Base-by-base conservation (phyloP, 2,329 filamentous ascomycete genomes). In the Cordyceps fumosorosea region DNA sequence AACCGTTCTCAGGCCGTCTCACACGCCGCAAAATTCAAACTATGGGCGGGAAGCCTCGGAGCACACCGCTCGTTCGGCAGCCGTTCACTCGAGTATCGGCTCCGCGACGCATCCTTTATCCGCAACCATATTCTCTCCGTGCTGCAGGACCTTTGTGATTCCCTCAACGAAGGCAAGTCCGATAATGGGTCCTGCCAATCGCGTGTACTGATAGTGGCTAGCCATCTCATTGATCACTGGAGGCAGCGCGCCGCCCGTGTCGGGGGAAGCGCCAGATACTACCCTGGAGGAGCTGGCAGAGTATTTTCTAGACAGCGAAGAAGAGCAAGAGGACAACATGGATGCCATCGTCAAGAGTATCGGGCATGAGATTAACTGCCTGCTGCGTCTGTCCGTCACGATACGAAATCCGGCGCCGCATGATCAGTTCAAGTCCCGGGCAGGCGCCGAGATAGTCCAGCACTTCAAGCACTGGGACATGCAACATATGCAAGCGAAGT, bases 21-120 rank as follows among this genome's bases (percentile, higher is more conserved):
- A 4, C 45, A 51, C 24, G 14, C 44, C 11, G 42, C 65, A 18
- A 63, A 64, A 12, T 66, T 67, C 52, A 66, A 66, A 40, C 52
- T 67, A 10, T 69, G 67, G 67, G 62, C 64, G 18, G 58, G 62
- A 22, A 67, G 64, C 47, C 60, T 69, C 6, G 67, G 67, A 2
- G 67, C 67, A 6, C 64, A 67, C 55, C 62, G 58, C 11, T 53
- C 58, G 1, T 60, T 56, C 18, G 67, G 66, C 12, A 62, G 24
- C n/a, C 63, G 60, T 29, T 69, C 67, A 6, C 64, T 69, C 5
- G 66, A 66, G 12, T 66, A 66, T 44, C 65, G 66, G 1, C 66
- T 69, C 4, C 65, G 65, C 2, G 67, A 69, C 55, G 60, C 66
- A n/a, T 67, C 66, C 1, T 55, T 65, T 18, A 65, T 67, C 26